Evolutionary conservation across 306 rosid genomes (phyloP).

Genomic region (peach (Prunus persica)): DNA sequence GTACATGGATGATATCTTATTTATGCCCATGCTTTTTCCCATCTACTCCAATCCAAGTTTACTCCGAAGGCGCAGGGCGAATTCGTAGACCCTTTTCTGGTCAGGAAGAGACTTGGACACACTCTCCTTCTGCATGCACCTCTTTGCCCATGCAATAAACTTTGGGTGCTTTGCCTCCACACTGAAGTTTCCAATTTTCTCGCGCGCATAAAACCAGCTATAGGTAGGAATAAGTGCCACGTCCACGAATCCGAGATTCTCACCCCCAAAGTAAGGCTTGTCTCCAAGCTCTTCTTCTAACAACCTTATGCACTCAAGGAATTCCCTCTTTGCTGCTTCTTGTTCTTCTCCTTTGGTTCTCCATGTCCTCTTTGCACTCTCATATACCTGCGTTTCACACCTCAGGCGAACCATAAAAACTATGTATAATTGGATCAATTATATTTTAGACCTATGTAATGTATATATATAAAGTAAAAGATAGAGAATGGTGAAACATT

Average conservation of each 20-base stretch:
- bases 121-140: conserved; percentile 14
- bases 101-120: conserved; percentile 34
- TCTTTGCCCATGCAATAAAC: conserved; percentile 17
- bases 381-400: conserved; percentile 28
- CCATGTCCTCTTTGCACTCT: conserved; percentile 22
- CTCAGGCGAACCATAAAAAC: no score
- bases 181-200: conserved; percentile 15
- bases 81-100: conserved; percentile 20
- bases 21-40: neutral
- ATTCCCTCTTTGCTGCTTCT: conserved; percentile 24
- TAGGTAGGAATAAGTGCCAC: conserved; percentile 26
- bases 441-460: no score
- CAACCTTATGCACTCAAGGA: conserved; percentile 9
- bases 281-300: conserved; percentile 35
- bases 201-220: conserved; percentile 10
- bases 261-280: conserved; percentile 24
- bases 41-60: conserved; percentile 22
- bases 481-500: no score
- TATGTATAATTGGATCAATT: no score
- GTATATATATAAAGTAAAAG: no score
- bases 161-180: conserved; percentile 14
- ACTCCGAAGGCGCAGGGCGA: conserved; percentile 12
- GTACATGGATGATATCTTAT: neutral
- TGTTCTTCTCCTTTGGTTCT: conserved; percentile 22
- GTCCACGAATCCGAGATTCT: conserved; percentile 24